Evolutionary conservation across 495 filamentous ascomycete species (phyloP), one percentile per base, ranked within the genome.

Genomic region (Tuber brumale): DNA sequence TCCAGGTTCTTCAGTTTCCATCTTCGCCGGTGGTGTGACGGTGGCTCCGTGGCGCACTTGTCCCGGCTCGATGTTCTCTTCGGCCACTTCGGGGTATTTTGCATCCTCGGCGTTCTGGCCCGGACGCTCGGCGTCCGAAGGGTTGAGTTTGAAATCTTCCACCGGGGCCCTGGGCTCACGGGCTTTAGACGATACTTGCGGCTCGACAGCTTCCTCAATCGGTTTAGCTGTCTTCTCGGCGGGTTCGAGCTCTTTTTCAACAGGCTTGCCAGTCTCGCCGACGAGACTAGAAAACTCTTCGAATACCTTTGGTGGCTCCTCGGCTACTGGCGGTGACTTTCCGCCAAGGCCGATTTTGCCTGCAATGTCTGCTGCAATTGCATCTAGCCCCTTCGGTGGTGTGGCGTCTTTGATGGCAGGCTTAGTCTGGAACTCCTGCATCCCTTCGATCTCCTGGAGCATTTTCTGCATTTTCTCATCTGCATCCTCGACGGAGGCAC

Each of bases 401-500:
- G 27, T 14, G 4, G 27, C 4, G 12, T 66, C 57, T 18, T 35
- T 27, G 14, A 19, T 27, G 27, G 14, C 14, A 2, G 57, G 57
- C 10, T 18, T 18, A 66, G 57, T 31, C 12, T 66, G 27, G 57
- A 66, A 9, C 14, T 66, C 14, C 57, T 12, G 57, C 41, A 46
- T 48, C 23, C 31, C 10, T 37, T 23, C 69, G 7, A 80, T 79
- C 43, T 80, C 78, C 27, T 66, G 72, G 41, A 79, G 16, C 7
- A 80, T 77, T 10, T 44, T 19, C 27, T 69, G 45, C 66, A 57
- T 45, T n/a, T 69, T 72, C 9, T 37, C 70, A 37, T 12, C 72
- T 14, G 69, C 41, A 35, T 42, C 61, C 9, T 72, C 73, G 21
- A 57, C 42, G 0, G 72, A 46, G 10, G 79, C 73, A 6, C 66